Evolutionary conservation across 73 alveolate species (phyloP), one percentile per base, ranked within the genome.

Genomic region (Paramecium caudatum): DNA sequence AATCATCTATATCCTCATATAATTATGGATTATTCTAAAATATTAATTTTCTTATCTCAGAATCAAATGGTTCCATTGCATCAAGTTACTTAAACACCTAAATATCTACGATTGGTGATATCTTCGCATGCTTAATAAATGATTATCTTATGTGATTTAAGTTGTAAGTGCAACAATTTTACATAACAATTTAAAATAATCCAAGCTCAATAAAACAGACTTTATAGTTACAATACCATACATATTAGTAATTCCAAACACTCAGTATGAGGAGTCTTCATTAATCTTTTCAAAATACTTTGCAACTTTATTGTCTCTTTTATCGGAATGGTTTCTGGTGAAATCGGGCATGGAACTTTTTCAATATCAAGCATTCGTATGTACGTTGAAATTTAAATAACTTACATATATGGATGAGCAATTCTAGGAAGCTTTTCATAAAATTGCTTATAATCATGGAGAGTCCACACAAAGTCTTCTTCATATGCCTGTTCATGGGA

Each of bases 401-500:
- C 25, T 27, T 43, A 9, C 36, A 21, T 41, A 74, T 74, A 74
- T 3, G 88, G 88, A 74, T 74, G 88, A 4, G 8, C 4, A 15
- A 74, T 45, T 41, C 32, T 3, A 17, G 68, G 62, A 15, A 41
- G 6, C 39, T 34, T 34, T 41, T 74, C 9, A 41, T 41, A 19
- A 19, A 74, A 74, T 37, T 27, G n/a, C 32, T 9, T 43, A 21
- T 41, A 27, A 43, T 74, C 65, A 27, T 12, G 5, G 5, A 41
- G 37, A 9, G 68, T 45, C 62, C 88, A 41, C 25, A 74, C 68
- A 45, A 74, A 41, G 46, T 74, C 88, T 74, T 74, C 88, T 19
- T 74, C 55, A 74, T 19, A 74, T 9, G 69, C 49, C 16, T 36
- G 19, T 5, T 74, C 88, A 15, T 39, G 17, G 16, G 36, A 15